Evolutionary conservation across 345 rosid species (phyloP).

Genomic region (Clausena lansium): DNA sequence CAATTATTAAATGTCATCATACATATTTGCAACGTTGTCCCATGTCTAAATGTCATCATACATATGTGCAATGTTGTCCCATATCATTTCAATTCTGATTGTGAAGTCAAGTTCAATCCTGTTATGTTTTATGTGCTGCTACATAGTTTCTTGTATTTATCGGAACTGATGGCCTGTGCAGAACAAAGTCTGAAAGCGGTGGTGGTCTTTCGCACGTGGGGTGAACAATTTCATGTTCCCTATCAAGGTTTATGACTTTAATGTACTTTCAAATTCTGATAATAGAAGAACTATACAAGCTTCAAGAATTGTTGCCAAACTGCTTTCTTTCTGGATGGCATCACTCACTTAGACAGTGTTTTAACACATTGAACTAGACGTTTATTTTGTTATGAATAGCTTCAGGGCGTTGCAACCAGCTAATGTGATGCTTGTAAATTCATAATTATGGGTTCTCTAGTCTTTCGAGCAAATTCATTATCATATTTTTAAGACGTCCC

Average conservation of each 20-base stretch:
- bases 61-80: neutral
- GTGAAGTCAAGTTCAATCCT: neutral
- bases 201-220: constrained; percentile 66
- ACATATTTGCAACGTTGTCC: neutral
- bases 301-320: neutral
- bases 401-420: neutral
- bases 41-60: neutral
- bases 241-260: neutral
- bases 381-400: neutral
- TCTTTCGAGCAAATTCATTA: neutral
- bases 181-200: constrained; percentile 64
- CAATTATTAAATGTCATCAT: neutral
- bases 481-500: neutral
- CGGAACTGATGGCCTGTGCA: constrained; percentile 28
- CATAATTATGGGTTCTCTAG: neutral
- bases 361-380: neutral
- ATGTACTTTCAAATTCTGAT: neutral
- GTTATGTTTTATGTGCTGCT: neutral
- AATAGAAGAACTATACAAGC: neutral
- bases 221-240: constrained; percentile 30
- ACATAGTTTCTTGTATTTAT: neutral
- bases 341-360: neutral
- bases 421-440: neutral
- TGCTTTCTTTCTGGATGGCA: neutral
- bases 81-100: neutral